Evolutionary conservation across 352 stramenopile genomes (phyloP).

Genomic region (Phytophthora kernoviae): DNA sequence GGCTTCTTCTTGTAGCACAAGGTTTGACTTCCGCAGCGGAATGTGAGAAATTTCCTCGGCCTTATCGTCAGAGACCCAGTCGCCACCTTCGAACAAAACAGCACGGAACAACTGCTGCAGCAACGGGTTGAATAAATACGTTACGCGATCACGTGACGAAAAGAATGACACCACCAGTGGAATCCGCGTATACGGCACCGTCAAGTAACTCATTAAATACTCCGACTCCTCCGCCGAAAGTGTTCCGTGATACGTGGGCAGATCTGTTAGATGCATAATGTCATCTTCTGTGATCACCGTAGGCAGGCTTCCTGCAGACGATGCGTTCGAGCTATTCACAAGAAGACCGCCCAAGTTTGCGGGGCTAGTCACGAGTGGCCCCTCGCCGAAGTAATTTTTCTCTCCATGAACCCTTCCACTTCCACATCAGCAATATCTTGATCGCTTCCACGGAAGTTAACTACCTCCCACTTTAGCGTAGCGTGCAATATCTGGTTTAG

Average conservation of each 20-base stretch:
- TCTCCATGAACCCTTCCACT: slow-evolving; percentile 86
- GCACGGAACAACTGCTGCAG: slow-evolving; percentile 86
- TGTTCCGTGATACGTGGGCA: slow-evolving; percentile 97
- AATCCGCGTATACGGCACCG: slow-evolving; percentile 98
- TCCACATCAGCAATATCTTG: slow-evolving; percentile 91
- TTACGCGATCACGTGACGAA: slow-evolving; percentile 87
- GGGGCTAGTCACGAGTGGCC: slow-evolving; percentile 81
- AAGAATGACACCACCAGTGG: slow-evolving; percentile 98
- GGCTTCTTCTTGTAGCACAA: slow-evolving; percentile 82
- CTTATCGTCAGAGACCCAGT: slow-evolving; percentile 76
- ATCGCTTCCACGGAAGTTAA: slow-evolving; percentile 87
- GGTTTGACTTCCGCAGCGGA: slow-evolving; percentile 81
- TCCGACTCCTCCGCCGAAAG: slow-evolving; percentile 97
- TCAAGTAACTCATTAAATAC: slow-evolving; percentile 98
- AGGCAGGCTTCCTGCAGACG: slow-evolving; percentile 33
- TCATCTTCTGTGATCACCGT: slow-evolving; percentile 95
- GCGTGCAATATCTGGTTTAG: slow-evolving; percentile 71
- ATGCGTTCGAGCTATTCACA: slow-evolving; percentile 52
- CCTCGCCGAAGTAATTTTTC: slow-evolving; percentile 91
- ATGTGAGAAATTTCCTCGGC: slow-evolving; percentile 75
- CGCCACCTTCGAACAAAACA: slow-evolving; percentile 90
- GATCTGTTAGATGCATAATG: slow-evolving; percentile 96
- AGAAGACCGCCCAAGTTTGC: slow-evolving; percentile 67
- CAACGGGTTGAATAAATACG: slow-evolving; percentile 87
- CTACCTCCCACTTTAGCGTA: slow-evolving; percentile 84